phyloP scores from a whole-genome alignment of 208 protist species.

The Trypanosoma congolense region DNA sequence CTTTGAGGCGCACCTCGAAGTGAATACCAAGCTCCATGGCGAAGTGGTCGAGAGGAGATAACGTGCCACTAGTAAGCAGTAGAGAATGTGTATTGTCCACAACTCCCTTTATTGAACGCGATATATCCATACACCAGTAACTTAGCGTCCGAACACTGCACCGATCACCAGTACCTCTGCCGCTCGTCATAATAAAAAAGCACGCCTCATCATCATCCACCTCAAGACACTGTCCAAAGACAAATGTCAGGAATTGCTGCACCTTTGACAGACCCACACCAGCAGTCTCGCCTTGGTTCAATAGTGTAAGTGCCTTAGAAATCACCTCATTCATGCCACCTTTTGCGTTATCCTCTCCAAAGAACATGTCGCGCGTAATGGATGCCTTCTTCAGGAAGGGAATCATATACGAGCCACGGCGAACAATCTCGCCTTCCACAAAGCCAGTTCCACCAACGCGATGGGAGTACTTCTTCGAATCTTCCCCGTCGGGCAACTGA shows the following conservation, averaged over 20 bases:
- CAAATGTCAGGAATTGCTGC: constrained; percentile 63
- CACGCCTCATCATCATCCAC: constrained; percentile 33
- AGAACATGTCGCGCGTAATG: constrained; percentile 70
- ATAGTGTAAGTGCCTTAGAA: constrained; percentile 50
- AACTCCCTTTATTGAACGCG: constrained; percentile 65
- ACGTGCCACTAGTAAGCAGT: constrained; percentile 95
- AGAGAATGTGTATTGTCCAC: constrained; percentile 38
- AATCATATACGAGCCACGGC: constrained; percentile 53
- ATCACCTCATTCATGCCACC: constrained; percentile 59
- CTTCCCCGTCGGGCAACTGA: constrained; percentile 12
- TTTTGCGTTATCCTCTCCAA: constrained; percentile 17
- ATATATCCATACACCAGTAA: constrained; percentile 93
- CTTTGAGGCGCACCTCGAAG: constrained; percentile 84
- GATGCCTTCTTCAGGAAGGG: constrained; percentile 61
- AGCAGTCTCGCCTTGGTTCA: constrained; percentile 56
- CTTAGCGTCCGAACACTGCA: constrained; percentile 41
- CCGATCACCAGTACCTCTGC: constrained; percentile 3
- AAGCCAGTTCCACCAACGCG: neutral
- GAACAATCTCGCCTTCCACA: constrained; percentile 45
- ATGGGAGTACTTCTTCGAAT: neutral
- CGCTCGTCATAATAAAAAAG: constrained; percentile 61
- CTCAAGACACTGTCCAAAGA: constrained; percentile 40
- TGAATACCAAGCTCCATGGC: constrained; percentile 81
- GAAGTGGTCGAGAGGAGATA: constrained; percentile 94
- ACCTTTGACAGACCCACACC: constrained; percentile 56